phyloP scores from a whole-genome alignment of 176 grass and related monocot genomes.

The Zea mays region DNA sequence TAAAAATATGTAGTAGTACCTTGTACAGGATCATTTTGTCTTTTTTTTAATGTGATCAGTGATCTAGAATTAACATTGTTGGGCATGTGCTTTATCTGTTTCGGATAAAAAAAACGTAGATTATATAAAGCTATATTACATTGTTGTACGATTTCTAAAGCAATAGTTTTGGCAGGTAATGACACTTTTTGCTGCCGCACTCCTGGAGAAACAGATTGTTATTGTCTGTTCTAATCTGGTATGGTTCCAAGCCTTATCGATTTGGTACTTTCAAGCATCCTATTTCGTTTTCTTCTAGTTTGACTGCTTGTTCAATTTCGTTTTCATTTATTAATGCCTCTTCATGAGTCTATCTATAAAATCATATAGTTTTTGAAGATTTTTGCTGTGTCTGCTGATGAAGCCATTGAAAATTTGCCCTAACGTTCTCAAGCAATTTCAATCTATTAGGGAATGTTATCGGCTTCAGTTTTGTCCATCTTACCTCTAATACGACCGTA shows the following conservation, averaged over 20 bases:
- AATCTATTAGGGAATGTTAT: conserved; percentile 72
- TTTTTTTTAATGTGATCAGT: neutral
- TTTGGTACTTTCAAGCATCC: conserved; percentile 27
- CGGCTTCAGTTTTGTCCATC: conserved; percentile 88
- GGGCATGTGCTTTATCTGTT: conserved; percentile 17
- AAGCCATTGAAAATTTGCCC: neutral
- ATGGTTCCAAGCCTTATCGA: neutral
- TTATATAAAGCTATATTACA: neutral
- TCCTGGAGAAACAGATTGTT: conserved; percentile 96
- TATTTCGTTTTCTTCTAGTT: neutral
- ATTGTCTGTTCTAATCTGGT: conserved; percentile 97
- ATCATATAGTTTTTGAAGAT: neutral
- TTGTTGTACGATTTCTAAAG: conserved; percentile 24
- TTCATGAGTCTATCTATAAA: conserved; percentile 1
- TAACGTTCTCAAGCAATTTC: conserved; percentile 30
- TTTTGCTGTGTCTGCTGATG: conserved; percentile 2
- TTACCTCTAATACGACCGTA: conserved; percentile 91
- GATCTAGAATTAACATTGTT: neutral
- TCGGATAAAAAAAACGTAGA: neutral
- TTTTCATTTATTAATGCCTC: neutral
- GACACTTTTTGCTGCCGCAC: conserved; percentile 81
- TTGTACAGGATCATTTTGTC: neutral
- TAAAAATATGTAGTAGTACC: neutral
- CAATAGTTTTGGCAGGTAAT: conserved; percentile 64
- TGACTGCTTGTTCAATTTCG: neutral